Evolutionary conservation across 306 rosid genomes (phyloP), one percentile per base, ranked within the genome.

Genomic region (Inga laurina): DNA sequence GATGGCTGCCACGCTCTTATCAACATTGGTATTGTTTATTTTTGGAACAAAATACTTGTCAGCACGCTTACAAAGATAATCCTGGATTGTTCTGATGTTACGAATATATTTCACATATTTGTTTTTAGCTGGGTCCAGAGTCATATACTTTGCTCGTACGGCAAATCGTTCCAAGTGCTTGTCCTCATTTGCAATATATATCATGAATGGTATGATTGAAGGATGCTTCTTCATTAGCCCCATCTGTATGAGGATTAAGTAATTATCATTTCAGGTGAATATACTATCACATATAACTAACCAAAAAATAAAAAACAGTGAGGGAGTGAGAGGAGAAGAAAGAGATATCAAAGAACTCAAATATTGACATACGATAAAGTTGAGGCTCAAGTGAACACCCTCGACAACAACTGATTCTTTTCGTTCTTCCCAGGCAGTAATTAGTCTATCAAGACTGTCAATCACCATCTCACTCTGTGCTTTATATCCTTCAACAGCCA

Each of bases 381-480:
- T 93, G 83, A 93, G 93, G 88, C 96, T 93, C 87, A 93, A 84
- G 88, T 93, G 97, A 88, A 93, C 97, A 66, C 97, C 97, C 88
- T 93, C 97, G 46, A 93, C 94, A 74, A 93, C 90, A 22, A 93
- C 97, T 8, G 97, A 93, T 74, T 93, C 97, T 77, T 90, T 93
- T 64, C 93, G 90, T 68, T 91, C 94, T 90, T 93, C 97, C 96
- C 97, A 93, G 8, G 88, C 88, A 78, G 97, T 93, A 52, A 93
- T 93, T 74, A 93, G 84, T 64, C 96, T 91, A 87, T 93, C 97
- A 72, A 93, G 97, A 91, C 96, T 93, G 88, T 93, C 97, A 77
- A 93, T 93, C 79, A 93, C 97, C 97, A 93, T 93, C 82, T 93
- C 97, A 89, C 97, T 91, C 79, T 93, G 97, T 7, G 97, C 97